Evolutionary conservation across 2,329 filamentous ascomycete genomes (phyloP).

Genomic region (Sordariomycetes sp.): DNA sequence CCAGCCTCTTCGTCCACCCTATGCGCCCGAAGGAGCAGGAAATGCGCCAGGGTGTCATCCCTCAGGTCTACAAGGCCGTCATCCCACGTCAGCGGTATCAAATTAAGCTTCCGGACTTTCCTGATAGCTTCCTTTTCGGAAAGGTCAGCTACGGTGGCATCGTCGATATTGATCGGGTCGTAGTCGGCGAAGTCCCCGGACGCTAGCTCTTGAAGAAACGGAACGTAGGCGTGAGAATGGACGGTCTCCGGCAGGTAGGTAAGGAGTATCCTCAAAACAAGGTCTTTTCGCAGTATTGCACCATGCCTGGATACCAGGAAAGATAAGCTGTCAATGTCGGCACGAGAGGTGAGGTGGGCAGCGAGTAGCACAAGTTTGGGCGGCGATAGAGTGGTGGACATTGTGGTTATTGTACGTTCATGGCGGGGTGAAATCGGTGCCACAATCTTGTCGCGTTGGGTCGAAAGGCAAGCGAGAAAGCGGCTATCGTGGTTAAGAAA

Average conservation of each 20-base stretch:
- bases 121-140: constrained; percentile 51
- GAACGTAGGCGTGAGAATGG: constrained; percentile 47
- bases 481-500: background rate
- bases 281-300: constrained; percentile 45
- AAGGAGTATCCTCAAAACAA: constrained; percentile 60
- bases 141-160: constrained; percentile 39
- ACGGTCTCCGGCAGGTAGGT: constrained; percentile 64
- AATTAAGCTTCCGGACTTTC: constrained; percentile 47
- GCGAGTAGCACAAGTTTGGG: constrained; percentile 62
- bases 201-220: constrained; percentile 45
- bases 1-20: constrained; percentile 60
- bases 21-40: constrained; percentile 55
- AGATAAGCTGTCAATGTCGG: constrained; percentile 50
- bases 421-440: background rate
- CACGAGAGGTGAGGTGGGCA: constrained; percentile 52
- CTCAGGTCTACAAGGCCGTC: constrained; percentile 31
- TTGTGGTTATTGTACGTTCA: background rate
- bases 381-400: constrained; percentile 33
- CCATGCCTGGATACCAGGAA: constrained; percentile 42
- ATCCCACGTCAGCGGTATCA: constrained; percentile 42
- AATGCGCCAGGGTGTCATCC: constrained; percentile 44
- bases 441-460: background rate
- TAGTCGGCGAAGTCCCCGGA: constrained; percentile 27
- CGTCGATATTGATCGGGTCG: constrained; percentile 34
- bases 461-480: background rate